Evolutionary conservation across 805 yeast species (phyloP), one percentile per base, ranked within the genome.

Genomic region (Pichia deserticola): DNA sequence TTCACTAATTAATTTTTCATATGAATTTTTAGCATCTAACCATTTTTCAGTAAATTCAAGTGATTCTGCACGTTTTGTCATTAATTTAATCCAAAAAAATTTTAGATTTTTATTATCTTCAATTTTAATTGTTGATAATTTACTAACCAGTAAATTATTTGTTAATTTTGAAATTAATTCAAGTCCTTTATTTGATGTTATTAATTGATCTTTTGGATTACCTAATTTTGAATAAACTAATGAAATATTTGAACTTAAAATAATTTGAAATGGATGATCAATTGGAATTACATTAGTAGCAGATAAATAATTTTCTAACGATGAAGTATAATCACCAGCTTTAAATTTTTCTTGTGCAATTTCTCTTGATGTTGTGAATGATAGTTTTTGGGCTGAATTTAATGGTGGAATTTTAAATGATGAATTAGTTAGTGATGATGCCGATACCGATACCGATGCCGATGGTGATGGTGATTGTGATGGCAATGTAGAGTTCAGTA

Each of bases 321-420:
- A 90, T 5, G 69, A 61, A 5, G 80, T 64, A 62, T 84, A 93
- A 63, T 93, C 92, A 20, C 99, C 99, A n/a, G 79, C 75, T 49
- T 79, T 78, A 69, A 82, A 93, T 1, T 81, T 74, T 15, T 73
- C 74, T 7, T 79, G 69, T 6, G 89, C 99, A 29, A 73, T 73
- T 7, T 65, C 66, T 52, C 81, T 79, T 32, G 73, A 69, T 28
- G 74, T 75, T 7, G 71, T 60, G 69, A 69, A 81, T 57, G 68
- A 69, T 67, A 38, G 39, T 33, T 50, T 29, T 47, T 60, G 65
- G 3, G 51, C 47, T 12, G 60, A 50, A 7, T 62, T 50, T 3
- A 63, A 52, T n/a, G 59, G 30, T 3, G 58, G 54, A 13, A 47
- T 45, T 1, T 57, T 61, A 7, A 60, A 15, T 9, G 37, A 28